Evolutionary conservation across 257 asterid genomes (phyloP).

Genomic region (Sherardia arvensis): DNA sequence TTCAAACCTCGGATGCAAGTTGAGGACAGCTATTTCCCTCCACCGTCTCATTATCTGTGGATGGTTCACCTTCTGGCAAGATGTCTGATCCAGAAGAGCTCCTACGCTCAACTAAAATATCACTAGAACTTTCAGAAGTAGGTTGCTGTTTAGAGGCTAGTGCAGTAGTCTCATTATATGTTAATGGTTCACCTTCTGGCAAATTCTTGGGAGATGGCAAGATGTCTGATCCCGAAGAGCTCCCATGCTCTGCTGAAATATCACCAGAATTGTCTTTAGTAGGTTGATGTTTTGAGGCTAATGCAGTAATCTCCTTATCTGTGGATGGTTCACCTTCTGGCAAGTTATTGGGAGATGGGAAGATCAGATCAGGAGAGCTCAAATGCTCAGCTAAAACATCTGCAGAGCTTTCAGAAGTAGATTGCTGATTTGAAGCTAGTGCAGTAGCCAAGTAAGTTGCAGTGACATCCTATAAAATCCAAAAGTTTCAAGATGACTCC

Average conservation of each 20-base stretch:
- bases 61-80: conserved; percentile 24
- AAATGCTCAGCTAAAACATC: conserved; percentile 38
- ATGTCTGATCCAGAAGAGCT: conserved; percentile 27
- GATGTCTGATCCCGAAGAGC: conserved; percentile 25
- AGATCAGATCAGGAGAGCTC: conserved; percentile 25
- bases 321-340: conserved; percentile 23
- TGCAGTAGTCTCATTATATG: conserved; percentile 19
- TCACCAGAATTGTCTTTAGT: conserved; percentile 33
- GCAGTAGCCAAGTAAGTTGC: conserved; percentile 69
- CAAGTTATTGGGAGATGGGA: conserved; percentile 23
- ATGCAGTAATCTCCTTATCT: conserved; percentile 33
- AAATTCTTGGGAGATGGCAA: conserved; percentile 24
- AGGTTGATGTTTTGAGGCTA: conserved; percentile 49
- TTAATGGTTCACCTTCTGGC: conserved; percentile 24
- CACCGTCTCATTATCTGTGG: conserved; percentile 24
- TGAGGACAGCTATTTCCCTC: conserved; percentile 26
- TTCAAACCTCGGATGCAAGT: conserved; percentile 41
- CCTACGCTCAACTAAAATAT: conserved; percentile 37
- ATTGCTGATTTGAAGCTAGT: conserved; percentile 53
- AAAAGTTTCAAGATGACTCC: not conserved
- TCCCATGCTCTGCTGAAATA: conserved; percentile 39
- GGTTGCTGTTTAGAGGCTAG: conserved; percentile 53
- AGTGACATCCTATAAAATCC: conserved; percentile 55
- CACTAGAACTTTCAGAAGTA: conserved; percentile 33
- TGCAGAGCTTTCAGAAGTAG: conserved; percentile 32